Evolutionary conservation across 2,329 filamentous ascomycete genomes (phyloP).

Genomic region (Hypoxylon sp.): DNA sequence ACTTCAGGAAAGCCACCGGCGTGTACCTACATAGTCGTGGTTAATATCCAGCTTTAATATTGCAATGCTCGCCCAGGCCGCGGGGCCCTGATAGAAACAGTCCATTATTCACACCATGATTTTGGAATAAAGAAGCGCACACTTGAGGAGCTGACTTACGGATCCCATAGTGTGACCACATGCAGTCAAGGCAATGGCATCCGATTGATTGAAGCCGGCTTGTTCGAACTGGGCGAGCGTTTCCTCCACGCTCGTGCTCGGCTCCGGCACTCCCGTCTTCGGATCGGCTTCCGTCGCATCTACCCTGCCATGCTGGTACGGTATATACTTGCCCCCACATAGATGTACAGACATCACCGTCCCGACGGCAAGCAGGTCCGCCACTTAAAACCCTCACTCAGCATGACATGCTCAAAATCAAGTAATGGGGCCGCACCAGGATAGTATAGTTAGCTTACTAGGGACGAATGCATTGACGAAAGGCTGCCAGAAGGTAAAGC

Average conservation of each 20-base stretch:
- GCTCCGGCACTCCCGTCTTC: conserved; percentile 51
- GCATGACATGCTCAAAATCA: conserved; percentile 6
- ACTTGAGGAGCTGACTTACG: conserved; percentile 23
- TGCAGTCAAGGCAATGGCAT: conserved; percentile 50
- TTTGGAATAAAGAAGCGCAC: neutral
- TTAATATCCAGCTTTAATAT: conserved; percentile 2
- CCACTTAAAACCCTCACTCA: conserved; percentile 44
- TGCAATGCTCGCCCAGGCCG: neutral
- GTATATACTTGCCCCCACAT: conserved; percentile 50
- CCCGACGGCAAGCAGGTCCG: conserved; percentile 51
- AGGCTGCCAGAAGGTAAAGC: conserved; percentile 50
- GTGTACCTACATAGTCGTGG: conserved; percentile 35
- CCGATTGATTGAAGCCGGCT: conserved; percentile 49
- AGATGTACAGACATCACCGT: conserved; percentile 53
- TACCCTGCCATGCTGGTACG: conserved; percentile 49
- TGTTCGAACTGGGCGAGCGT: conserved; percentile 48
- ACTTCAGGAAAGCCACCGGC: conserved; percentile 50
- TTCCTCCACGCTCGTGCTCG: conserved; percentile 46
- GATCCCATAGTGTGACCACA: conserved; percentile 53
- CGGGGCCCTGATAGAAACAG: too few relatives aligned
- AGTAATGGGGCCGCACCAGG: neutral
- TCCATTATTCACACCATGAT: neutral
- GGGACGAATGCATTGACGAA: conserved; percentile 52
- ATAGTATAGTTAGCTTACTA: conserved; percentile 43
- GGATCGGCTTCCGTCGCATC: conserved; percentile 50